These are phyloP conservation scores for Vigna reflexopilosa DNA, from an alignment of 306 rosid species.

Conservation along the genomic window DNA sequence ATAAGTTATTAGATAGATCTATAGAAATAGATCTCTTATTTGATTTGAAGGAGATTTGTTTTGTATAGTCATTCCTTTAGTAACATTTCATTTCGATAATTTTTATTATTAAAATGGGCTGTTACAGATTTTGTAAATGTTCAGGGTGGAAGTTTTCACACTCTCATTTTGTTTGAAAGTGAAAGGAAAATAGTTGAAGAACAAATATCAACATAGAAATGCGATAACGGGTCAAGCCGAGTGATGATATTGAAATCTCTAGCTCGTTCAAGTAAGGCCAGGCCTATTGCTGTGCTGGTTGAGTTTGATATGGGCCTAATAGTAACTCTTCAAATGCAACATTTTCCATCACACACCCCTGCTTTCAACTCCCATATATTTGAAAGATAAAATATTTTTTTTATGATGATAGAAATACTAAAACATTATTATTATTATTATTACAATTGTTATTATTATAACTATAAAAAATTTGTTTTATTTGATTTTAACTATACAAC, in stretches of 20 bases:
- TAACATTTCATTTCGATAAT: not conserved
- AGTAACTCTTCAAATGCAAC: not conserved
- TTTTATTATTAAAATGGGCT: not conserved
- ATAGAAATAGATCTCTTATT: no score
- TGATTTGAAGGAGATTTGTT: not conserved
- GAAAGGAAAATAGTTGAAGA: not conserved
- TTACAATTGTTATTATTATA: no score
- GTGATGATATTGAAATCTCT: not conserved
- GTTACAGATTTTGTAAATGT: not conserved
- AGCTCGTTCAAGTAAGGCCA: no score
- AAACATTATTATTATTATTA: no score
- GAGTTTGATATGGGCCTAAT: not conserved
- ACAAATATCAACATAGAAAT: not conserved
- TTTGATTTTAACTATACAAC: no score
- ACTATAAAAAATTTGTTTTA: no score
- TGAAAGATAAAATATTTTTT: no score
- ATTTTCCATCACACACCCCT: no score
- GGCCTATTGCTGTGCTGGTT: not conserved
- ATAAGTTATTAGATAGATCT: no score
- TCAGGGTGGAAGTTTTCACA: not conserved
- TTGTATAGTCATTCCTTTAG: not conserved
- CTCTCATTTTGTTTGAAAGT: not conserved
- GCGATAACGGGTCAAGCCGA: not conserved
- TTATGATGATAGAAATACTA: no score
- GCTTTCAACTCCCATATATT: no score